Percentiles rank a stretch among this genome's conserved stretches.
These are phyloP conservation scores for Sarocladium oryzae DNA, from an alignment of 2,329 filamentous ascomycete species.

Conservation along the genomic window DNA sequence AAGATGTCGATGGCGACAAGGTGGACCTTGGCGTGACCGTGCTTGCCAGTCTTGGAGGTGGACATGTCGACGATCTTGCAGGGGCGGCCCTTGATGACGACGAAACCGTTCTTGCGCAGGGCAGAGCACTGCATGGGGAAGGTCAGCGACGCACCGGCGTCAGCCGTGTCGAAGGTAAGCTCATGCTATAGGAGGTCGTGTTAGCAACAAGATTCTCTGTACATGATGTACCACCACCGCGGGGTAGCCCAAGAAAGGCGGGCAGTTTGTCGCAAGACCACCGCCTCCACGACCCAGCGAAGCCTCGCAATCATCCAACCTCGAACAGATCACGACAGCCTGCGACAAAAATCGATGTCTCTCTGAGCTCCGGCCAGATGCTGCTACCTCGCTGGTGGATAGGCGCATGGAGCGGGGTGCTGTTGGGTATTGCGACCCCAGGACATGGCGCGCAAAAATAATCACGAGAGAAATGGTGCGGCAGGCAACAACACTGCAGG, in stretches of 20 bases:
- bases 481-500: neutral
- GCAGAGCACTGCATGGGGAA: constrained; percentile 99
- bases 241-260: neutral
- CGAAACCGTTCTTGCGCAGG: constrained; percentile 97
- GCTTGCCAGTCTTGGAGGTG: constrained; percentile 99
- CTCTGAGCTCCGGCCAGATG: neutral
- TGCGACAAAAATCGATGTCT: neutral
- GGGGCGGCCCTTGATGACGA: constrained; percentile 96
- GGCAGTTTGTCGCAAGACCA: constrained; percentile 6
- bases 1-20: constrained; percentile 98
- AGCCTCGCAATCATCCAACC: neutral
- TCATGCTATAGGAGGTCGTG: constrained; percentile 49
- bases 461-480: constrained; percentile 9
- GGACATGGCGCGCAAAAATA: constrained; percentile 8
- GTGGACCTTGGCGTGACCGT: constrained; percentile 99
- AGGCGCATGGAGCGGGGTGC: constrained; percentile 8
- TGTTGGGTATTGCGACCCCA: neutral
- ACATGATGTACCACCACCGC: neutral
- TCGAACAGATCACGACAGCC: neutral
- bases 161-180: constrained; percentile 78
- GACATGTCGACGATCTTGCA: constrained; percentile 99
- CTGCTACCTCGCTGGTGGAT: neutral
- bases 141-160: constrained; percentile 92
- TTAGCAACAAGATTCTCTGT: constrained; percentile 12
- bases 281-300: neutral